phyloP scores from a whole-genome alignment of 2,329 filamentous ascomycete genomes.

The Metarhizium rileyi region DNA sequence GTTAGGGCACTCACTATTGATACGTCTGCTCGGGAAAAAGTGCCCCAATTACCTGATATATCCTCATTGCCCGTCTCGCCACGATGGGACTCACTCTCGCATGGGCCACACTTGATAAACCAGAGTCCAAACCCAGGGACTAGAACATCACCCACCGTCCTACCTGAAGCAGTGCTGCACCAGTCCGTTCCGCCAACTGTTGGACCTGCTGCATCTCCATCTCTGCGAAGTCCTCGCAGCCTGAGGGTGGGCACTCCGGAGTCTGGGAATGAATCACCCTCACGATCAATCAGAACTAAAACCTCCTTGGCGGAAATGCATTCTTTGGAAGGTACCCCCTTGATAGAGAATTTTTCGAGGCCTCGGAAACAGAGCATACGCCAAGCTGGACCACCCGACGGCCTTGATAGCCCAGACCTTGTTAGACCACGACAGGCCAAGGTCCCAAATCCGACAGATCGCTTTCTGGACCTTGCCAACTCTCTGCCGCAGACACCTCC shows the following conservation, averaged over 20 bases:
- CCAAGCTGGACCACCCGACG: slow-evolving; percentile 21
- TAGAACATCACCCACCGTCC: slow-evolving; percentile 3
- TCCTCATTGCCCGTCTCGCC: slow-evolving; percentile 27
- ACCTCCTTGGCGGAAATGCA: slow-evolving; percentile 25
- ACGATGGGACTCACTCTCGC: slow-evolving; percentile 35
- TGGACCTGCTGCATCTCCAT: background rate
- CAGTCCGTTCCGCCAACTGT: slow-evolving; percentile 1
- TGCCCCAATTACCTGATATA: slow-evolving; percentile 16
- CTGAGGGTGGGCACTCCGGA: slow-evolving; percentile 7
- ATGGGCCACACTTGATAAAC: slow-evolving; percentile 17
- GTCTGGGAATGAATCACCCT: slow-evolving; percentile 20
- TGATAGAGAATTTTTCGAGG: slow-evolving; percentile 49
- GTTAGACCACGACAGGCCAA: slow-evolving; percentile 18
- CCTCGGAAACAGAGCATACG: slow-evolving; percentile 45
- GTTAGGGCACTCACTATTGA: slow-evolving; percentile 10
- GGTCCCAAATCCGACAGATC: slow-evolving; percentile 18
- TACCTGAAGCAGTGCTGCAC: background rate
- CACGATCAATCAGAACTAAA: slow-evolving; percentile 19
- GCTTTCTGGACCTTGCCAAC: slow-evolving; percentile 19
- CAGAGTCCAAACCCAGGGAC: slow-evolving; percentile 4
- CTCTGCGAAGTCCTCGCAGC: slow-evolving; percentile 12
- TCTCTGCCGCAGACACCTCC: slow-evolving; percentile 17
- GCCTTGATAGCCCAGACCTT: slow-evolving; percentile 17
- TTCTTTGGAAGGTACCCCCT: slow-evolving; percentile 23
- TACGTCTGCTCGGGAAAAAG: slow-evolving; percentile 1